Evolutionary conservation across 306 rosid species (phyloP), one percentile per base, ranked within the genome.

Genomic region (Vigna hirtella): DNA sequence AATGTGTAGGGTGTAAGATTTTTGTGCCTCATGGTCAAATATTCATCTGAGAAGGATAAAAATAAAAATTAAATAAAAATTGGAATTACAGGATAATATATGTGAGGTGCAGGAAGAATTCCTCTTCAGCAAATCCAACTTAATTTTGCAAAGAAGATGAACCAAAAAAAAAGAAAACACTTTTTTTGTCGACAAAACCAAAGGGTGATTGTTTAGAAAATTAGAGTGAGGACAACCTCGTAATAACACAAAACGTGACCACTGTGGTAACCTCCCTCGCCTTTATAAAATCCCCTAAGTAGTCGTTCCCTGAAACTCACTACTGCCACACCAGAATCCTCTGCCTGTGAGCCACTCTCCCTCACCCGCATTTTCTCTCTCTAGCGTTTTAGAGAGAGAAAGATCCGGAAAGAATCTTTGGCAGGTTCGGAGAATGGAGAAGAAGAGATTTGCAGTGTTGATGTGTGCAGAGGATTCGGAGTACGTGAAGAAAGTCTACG

Each of bases 391-490:
- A 64, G 80, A 72, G 88, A 48, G 82, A 62, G 86, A 28, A 16
- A 77, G 47, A 9, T 2, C 47, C 3, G 3, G 2, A 42, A 42
- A 12, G 13, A 42, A 9, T 42, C 13, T 2, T 1, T 40, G 47
- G 47, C 1, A 42, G 10, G 11, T 8, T 42, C 47, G 47, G 47
- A 42, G 47, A 9, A 42, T 74, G 77, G 80, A 18, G 51, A 40
- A 83, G 79, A 87, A 47, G 79, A 81, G 89, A 13, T 94, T 83
- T 6, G 97, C 83, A 2, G 83, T 94, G 70, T 84, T 94, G 70
- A 57, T 87, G 50, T 94, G 98, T 22, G 97, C 97, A 0, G 97
- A 94, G 64, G 98, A 94, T 75, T 71, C 97, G 3, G 98, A 94
- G 14, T 91, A 89, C 49, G 91, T 89, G 85, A 88, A 64, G 85